A percentile compares a stretch with the other conserved stretches of the same genome.
Conservation (phyloP, 768 basidiomycete species). For the Calocybe indica region DNA sequence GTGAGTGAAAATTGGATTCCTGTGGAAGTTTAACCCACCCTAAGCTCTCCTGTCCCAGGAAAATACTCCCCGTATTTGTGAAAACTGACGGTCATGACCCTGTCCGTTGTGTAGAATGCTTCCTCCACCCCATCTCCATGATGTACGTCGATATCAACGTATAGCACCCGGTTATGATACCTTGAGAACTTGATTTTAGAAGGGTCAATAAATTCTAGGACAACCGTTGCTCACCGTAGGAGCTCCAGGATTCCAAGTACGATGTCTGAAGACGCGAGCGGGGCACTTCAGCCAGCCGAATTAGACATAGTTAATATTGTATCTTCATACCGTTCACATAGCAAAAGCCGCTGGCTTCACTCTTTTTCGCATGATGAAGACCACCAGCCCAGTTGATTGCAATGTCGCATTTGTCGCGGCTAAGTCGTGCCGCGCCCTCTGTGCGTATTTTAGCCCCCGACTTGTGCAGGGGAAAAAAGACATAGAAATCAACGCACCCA, state of each 20-base stretch:
- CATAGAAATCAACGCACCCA: conserved; percentile 58
- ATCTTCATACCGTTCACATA: conserved; percentile 81
- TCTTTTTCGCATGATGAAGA: conserved; percentile 97
- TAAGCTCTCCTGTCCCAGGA: conserved; percentile 95
- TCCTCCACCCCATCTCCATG: conserved; percentile 99
- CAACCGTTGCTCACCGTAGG: conserved; percentile 49
- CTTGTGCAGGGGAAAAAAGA: not conserved
- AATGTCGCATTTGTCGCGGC: conserved; percentile 96
- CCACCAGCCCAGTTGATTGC: conserved; percentile 99
- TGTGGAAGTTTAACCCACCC: conserved; percentile 40
- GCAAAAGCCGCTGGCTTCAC: conserved; percentile 98
- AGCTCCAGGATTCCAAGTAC: conserved; percentile 96
- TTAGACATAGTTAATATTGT: conserved; percentile 9
- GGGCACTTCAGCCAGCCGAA: not conserved
- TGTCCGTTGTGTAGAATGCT: conserved; percentile 97
- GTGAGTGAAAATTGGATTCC: not conserved
- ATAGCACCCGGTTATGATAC: conserved; percentile 91
- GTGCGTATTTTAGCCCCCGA: conserved; percentile 1
- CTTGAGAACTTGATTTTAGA: conserved; percentile 28
- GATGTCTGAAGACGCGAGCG: conserved; percentile 58
- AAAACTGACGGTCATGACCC: conserved; percentile 98
- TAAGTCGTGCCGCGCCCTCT: conserved; percentile 97
- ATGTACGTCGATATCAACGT: conserved; percentile 98
- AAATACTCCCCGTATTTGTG: conserved; percentile 99
- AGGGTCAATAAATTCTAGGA: not conserved